Evolutionary conservation across 176 grass and related monocot genomes (phyloP), one percentile per base, ranked within the genome.

Genomic region (maize (Zea mays)): DNA sequence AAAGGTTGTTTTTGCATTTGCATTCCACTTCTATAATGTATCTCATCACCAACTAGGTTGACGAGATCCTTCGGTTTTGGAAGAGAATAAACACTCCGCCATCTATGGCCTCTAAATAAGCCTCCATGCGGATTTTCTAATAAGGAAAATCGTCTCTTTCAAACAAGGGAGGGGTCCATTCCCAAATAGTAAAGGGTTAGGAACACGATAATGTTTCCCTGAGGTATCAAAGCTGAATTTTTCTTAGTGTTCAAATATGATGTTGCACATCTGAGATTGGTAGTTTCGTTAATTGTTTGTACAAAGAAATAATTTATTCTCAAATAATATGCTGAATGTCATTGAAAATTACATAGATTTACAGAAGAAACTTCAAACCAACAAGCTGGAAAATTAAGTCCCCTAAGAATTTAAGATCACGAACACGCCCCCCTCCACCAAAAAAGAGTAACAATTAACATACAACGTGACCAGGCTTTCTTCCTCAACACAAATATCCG

Each of bases 321-420:
- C 19, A 77, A 85, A 81, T 72, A 72, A 85, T 80, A 76, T 55
- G 20, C 34, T 7, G 58, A 48, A 79, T 80, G 79, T 49, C 56
- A 73, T 17, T 51, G 19, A 41, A 59, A 82, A 67, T 17, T 56
- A 80, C 76, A 69, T 54, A 27, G 35, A 74, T 75, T 84, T 83
- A 80, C 76, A 80, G 71, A 39, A 81, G 57, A 11, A 46, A 60
- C 15, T 71, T 62, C 67, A 80, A 80, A 76, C 5, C 17, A 75
- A 57, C 17, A 75, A 57, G 48, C 21, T 88, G n/a, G 51, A 81
- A 88, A 88, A 81, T 72, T 65, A 81, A 66, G 2, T 52, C 67
- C 71, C 76, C 81, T 80, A 55, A 79, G 14, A 65, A 58, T 14
- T 85, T 21, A 52, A 76, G 56, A 84, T 76, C 7, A 37, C 64